Base-by-base conservation (phyloP, 176 grass and related monocot species). In the Aegilops longissima region DNA sequence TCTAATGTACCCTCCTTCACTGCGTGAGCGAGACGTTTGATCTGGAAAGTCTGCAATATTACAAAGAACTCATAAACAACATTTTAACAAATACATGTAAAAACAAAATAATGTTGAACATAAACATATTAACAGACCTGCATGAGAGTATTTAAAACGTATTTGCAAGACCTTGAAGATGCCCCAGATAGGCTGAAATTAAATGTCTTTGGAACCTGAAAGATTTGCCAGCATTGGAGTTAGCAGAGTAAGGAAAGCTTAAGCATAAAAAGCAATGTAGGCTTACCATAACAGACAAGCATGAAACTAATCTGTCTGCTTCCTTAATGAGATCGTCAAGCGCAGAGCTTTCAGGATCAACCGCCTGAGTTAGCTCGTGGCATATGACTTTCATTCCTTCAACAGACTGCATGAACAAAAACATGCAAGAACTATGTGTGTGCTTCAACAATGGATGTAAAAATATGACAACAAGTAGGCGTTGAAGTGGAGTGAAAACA, bases 311-410 rank as follows among this genome's bases (percentile, higher is more conserved):
- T 94, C 87, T 94, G 85, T 99, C 97, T 83, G 97, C 94, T 83
- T 99, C 97, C 73, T 94, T 95, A 69, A 92, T 84, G 49, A 99
- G 90, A 83, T 96, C 97, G 40, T 96, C 97, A 86, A 96, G 89
- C 13, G 88, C 77, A 20, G 82, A 89, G 68, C 89, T 96, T 83
- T 96, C 90, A 14, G 92, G 85, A 20, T 99, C 97, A 72, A 69
- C 86, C 6, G 77, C 86, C 84, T 96, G 97, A 27, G 97, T 96
- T 78, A 99, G 67, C 82, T 99, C 97, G 87, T 99, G 92, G 87
- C 97, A 99, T 62, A 99, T 96, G 69, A 96, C 89, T 86, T 99
- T 99, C 97, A 99, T 99, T 45, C 92, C 97, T 94, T 99, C 97
- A 80, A 99, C 97, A 34, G 97, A 99, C 97, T 99, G 92, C 92